A percentile compares a stretch with the other conserved stretches of the same genome.
These are phyloP conservation scores for Colletotrichum sp. DNA, from an alignment of 2,329 filamentous ascomycete species.

Conservation along the genomic window DNA sequence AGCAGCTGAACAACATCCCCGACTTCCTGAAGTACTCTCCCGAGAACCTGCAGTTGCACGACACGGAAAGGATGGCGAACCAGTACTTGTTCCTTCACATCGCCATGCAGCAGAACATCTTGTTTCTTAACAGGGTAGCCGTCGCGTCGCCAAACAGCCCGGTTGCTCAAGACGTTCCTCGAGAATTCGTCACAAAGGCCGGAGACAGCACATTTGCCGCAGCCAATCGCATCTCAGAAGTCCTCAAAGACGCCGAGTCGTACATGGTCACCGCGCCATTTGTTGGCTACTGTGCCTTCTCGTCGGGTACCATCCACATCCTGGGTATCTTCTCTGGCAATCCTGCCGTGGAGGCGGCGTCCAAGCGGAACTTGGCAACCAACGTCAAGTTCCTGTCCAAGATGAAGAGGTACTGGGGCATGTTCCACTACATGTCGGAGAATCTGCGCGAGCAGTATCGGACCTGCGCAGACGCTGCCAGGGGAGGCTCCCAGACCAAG, in stretches of 20 bases:
- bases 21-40: slow-evolving; percentile 73
- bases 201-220: slow-evolving; percentile 80
- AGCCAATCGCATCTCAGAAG: slow-evolving; percentile 83
- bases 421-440: slow-evolving; percentile 97
- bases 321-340: slow-evolving; percentile 91
- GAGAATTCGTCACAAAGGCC: slow-evolving; percentile 77
- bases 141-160: slow-evolving; percentile 71
- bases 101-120: slow-evolving; percentile 83
- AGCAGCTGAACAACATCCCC: slow-evolving; percentile 74
- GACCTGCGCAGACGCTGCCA: slow-evolving; percentile 80
- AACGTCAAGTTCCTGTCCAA: slow-evolving; percentile 91
- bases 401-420: slow-evolving; percentile 98
- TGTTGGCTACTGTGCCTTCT: slow-evolving; percentile 92
- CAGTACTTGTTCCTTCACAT: slow-evolving; percentile 95
- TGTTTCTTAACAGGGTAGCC: slow-evolving; percentile 90
- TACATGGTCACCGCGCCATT: slow-evolving; percentile 89
- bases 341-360: slow-evolving; percentile 72
- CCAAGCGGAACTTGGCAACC: slow-evolving; percentile 82
- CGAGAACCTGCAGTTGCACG: slow-evolving; percentile 85
- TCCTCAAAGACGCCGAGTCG: slow-evolving; percentile 81
- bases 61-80: slow-evolving; percentile 83
- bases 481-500: slow-evolving; percentile 63
- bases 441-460: slow-evolving; percentile 90
- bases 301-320: slow-evolving; percentile 93
- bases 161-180: slow-evolving; percentile 74